A percentile compares a stretch with the other conserved stretches of the same genome.
Conservation (phyloP, 768 basidiomycete genomes). For the Serendipita vermifera region DNA sequence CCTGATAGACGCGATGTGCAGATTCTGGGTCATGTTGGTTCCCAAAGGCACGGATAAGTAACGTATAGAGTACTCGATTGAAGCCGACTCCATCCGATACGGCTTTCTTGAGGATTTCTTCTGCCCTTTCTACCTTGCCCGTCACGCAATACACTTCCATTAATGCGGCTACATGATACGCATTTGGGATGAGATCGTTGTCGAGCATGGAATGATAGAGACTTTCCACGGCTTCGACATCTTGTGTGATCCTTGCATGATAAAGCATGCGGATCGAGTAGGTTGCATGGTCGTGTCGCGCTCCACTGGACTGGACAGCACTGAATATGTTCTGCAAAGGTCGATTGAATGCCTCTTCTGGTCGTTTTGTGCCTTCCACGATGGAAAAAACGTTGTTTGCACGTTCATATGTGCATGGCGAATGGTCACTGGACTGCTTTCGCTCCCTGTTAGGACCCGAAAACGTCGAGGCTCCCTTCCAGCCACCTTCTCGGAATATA, state of each 20-base stretch:
- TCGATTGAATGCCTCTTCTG: not conserved
- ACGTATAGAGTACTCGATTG: conserved; percentile 60
- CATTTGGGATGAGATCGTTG: conserved; percentile 57
- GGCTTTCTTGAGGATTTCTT: conserved; percentile 37
- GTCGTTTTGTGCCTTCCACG: not conserved
- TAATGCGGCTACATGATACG: conserved; percentile 59
- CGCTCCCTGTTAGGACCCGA: too few relatives aligned
- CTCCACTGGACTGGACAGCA: not conserved
- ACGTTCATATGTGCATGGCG: too few relatives aligned
- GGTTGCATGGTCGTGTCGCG: conserved; percentile 32
- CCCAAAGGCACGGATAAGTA: conserved; percentile 59
- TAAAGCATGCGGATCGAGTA: conserved; percentile 50
- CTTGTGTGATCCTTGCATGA: conserved; percentile 40
- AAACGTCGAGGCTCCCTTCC: not conserved
- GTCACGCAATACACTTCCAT: conserved; percentile 56
- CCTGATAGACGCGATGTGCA: conserved; percentile 43
- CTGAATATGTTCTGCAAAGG: not conserved
- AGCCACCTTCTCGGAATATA: not conserved
- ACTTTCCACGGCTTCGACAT: conserved; percentile 38
- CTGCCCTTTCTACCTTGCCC: conserved; percentile 49
- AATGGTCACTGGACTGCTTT: too few relatives aligned
- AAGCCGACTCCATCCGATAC: conserved; percentile 40
- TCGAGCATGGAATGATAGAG: conserved; percentile 47
- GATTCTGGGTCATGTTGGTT: conserved; percentile 41
- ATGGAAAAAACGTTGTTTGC: not conserved